Conservation (phyloP, 768 basidiomycete genomes). For the Pleurotus platypus region DNA sequence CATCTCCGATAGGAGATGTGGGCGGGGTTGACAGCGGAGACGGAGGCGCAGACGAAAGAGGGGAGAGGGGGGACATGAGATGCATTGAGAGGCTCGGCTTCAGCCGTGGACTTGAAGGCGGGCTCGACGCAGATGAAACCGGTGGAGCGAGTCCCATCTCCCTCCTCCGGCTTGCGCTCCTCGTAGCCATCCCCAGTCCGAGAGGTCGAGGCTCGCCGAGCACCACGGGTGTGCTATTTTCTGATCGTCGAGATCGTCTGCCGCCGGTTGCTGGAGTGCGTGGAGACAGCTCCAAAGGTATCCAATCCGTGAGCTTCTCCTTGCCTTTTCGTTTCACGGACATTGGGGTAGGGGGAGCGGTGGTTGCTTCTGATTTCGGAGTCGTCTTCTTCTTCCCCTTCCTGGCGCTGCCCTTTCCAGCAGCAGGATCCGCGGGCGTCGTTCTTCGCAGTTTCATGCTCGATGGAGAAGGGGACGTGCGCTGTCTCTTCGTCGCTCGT, state of each 20-base stretch:
- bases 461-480: not conserved
- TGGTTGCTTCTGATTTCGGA: not conserved
- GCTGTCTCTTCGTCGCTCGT: not conserved
- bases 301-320: no score
- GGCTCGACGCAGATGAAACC: not conserved
- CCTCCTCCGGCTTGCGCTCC: not conserved
- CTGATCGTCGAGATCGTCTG: no score
- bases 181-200: not conserved
- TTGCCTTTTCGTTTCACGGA: no score
- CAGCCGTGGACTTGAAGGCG: not conserved
- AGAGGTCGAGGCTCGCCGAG: not conserved
- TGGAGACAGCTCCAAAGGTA: no score
- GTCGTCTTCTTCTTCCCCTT: not conserved
- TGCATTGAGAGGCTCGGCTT: not conserved
- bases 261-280: no score
- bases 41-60: not conserved
- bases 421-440: not conserved
- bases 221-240: not conserved
- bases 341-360: no score
- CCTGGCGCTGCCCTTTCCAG: not conserved
- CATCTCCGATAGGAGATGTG: not conserved
- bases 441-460: no score
- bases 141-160: not conserved
- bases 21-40: not conserved
- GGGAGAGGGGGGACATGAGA: not conserved